phyloP scores from a whole-genome alignment of 805 yeast species.

The Peterozyma toletana region DNA sequence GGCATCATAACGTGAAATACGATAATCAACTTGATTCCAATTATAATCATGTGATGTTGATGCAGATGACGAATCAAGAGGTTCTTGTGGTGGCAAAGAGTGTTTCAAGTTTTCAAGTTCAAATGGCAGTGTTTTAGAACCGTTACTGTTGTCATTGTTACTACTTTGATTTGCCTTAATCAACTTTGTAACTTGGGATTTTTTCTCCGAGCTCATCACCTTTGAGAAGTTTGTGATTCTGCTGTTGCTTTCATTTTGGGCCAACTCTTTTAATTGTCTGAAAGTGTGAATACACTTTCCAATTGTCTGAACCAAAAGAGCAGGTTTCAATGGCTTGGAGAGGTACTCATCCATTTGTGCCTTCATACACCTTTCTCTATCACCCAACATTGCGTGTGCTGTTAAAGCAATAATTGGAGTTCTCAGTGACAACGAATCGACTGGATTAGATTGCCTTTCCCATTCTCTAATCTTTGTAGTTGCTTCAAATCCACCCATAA shows the following conservation, averaged over 20 bases:
- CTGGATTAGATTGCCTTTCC: slow-evolving; percentile 75
- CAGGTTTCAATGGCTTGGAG: slow-evolving; percentile 82
- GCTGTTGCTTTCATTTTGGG: slow-evolving; percentile 28
- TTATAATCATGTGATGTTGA: too few species aligned
- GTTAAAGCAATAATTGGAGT: slow-evolving; percentile 88
- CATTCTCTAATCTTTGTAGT: slow-evolving; percentile 81
- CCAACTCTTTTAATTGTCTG: slow-evolving; percentile 51
- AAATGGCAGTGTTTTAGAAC: neutral
- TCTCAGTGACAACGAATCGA: slow-evolving; percentile 60
- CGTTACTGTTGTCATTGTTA: slow-evolving; percentile 16
- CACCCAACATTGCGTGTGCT: slow-evolving; percentile 94
- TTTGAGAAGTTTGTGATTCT: slow-evolving; percentile 31
- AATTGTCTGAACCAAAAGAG: slow-evolving; percentile 75
- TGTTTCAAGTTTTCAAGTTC: neutral
- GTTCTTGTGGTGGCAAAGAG: neutral
- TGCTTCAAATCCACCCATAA: slow-evolving; percentile 93
- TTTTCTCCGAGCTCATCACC: too few species aligned
- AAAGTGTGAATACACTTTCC: slow-evolving; percentile 74
- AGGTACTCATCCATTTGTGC: slow-evolving; percentile 92
- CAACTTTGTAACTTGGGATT: slow-evolving; percentile 25
- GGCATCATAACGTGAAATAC: too few species aligned
- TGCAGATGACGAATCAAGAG: neutral
- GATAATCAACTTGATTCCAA: too few species aligned
- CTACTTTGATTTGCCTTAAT: slow-evolving; percentile 24
- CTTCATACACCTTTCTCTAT: slow-evolving; percentile 76